Evolutionary conservation across 345 rosid species (phyloP), one percentile per base, ranked within the genome.

Genomic region (Capsella bursapastoris): DNA sequence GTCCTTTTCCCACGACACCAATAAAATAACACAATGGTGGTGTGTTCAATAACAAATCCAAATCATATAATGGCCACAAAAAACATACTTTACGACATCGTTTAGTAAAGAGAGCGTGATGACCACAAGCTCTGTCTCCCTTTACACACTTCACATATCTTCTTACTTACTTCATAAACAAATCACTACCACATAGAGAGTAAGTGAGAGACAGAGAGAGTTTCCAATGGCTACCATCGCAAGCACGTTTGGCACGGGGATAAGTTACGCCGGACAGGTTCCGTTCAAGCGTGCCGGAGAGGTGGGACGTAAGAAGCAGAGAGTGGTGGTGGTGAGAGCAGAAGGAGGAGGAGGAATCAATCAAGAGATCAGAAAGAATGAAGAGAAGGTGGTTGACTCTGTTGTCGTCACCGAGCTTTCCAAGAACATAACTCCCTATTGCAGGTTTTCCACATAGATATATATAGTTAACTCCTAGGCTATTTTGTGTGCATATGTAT

Each of bases 341-440:
- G 90, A 88, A 81, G 91, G 83, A 22, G 85, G 75, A 57, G 83
- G 76, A 64, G 82, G 85, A 31, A 89, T 94, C 35, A 94, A 94
- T 68, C 90, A 89, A 0, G 90, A 83, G 45, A 83, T 91, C 66
- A 87, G 97, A 74, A 94, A 89, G 88, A 74, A 57, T n/a, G 98
- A 91, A 51, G 95, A 83, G 15, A 94, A 91, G 57, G 98, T 94
- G 5, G 98, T 90, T 61, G 97, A 90, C 75, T 66, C 98, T 2
- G 90, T 90, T 8, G 72, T 84, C 0, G 86, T 87, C 63, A 78
- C 90, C 13, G 97, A 93, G 70, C 96, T 94, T 66, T 74, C 96
- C 53, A 91, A 89, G 81, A 87, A 89, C 50, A 89, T 90, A 65
- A 90, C 93, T 45, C 82, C 98, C 32, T 90, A 90, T 68, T 93